phyloP scores from a whole-genome alignment of 139 green algal species.

The Chlorella ohadii region DNA sequence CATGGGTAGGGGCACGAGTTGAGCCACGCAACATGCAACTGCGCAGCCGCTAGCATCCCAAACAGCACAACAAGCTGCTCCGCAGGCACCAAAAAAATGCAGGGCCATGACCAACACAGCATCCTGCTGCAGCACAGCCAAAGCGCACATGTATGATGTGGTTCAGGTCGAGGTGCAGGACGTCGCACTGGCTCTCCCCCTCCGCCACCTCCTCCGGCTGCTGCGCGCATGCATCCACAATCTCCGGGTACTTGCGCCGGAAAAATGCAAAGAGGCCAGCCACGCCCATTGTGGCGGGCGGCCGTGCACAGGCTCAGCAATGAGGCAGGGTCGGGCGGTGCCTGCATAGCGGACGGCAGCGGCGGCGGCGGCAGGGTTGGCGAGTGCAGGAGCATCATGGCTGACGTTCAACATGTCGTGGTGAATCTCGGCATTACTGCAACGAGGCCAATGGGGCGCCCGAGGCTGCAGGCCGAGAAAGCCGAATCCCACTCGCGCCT shows the following conservation, averaged over 20 bases:
- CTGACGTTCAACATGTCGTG: too few relatives aligned
- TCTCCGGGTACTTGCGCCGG: conserved; percentile 56
- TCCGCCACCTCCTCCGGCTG: conserved; percentile 26
- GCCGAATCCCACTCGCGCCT: too few relatives aligned
- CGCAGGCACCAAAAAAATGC: too few relatives aligned
- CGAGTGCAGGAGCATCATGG: too few relatives aligned
- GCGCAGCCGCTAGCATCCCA: background rate
- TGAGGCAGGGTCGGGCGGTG: too few relatives aligned
- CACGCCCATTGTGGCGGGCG: conserved; percentile 55
- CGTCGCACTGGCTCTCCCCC: conserved; percentile 66
- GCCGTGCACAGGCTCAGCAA: too few relatives aligned
- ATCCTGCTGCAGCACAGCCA: background rate
- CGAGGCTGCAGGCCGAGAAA: too few relatives aligned
- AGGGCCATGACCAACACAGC: background rate
- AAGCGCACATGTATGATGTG: conserved; percentile 83
- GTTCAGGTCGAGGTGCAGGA: conserved; percentile 82
- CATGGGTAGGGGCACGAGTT: background rate
- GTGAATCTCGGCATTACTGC: too few relatives aligned
- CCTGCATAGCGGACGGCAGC: too few relatives aligned
- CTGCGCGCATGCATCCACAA: conserved; percentile 39
- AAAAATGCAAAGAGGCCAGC: conserved; percentile 71
- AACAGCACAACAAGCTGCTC: background rate
- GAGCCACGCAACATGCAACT: too few relatives aligned
- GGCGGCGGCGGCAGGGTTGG: too few relatives aligned
- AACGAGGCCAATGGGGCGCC: too few relatives aligned